Conservation (phyloP, 2,329 filamentous ascomycete species). For the Alternaria sp. region DNA sequence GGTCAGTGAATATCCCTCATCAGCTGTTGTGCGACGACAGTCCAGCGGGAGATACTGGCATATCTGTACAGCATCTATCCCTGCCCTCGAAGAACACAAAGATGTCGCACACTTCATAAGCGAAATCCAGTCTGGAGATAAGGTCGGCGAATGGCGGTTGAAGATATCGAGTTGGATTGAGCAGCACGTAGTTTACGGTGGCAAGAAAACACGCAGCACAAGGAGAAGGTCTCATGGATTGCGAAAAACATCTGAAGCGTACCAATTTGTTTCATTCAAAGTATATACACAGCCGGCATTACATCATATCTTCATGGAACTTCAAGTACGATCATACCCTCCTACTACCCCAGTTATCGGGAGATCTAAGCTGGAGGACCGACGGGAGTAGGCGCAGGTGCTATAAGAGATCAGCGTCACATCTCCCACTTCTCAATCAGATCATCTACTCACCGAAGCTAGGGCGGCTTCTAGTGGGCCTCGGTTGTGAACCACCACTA, state of each 20-base stretch:
- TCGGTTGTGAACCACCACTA: slow-evolving; percentile 6
- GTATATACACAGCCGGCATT: neutral
- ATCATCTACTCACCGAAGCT: slow-evolving; percentile 2
- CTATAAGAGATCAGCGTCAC: neutral
- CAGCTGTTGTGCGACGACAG: neutral
- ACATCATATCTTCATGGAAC: neutral
- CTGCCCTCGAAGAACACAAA: neutral
- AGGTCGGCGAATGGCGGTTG: neutral
- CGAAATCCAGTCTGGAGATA: neutral
- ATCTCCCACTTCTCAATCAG: no score
- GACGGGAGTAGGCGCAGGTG: slow-evolving; percentile 3
- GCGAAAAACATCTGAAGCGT: neutral
- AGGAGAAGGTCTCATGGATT: neutral
- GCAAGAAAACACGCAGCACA: neutral
- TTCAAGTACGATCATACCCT: neutral
- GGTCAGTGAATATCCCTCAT: neutral
- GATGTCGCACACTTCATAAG: rapidly evolving
- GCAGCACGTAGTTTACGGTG: no score
- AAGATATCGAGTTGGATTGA: neutral
- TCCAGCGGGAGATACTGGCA: neutral
- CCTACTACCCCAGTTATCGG: neutral
- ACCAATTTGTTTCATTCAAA: neutral
- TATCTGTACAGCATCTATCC: neutral
- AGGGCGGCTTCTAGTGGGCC: neutral
- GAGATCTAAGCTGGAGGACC: neutral